Base-by-base conservation (phyloP, 2,329 filamentous ascomycete genomes). In the Lasiodiplodia sp. region DNA sequence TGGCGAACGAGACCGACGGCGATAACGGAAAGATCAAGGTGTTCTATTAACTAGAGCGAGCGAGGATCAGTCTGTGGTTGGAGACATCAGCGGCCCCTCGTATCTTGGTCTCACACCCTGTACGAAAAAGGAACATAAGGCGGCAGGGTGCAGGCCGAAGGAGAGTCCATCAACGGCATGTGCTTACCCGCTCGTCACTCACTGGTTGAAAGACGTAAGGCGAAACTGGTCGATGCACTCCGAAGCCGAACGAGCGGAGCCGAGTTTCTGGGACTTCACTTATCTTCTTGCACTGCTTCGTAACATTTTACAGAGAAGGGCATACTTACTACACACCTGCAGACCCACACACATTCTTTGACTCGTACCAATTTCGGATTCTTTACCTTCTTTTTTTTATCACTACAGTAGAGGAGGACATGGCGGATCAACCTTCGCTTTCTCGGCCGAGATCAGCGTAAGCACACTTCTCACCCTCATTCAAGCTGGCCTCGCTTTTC, bases 21-120 rank as follows among this genome's bases (percentile, higher is more conserved):
- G 16, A 37, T 16, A 25, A 21, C 3, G 51, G 12, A 2, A 49
- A 23, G 49, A 34, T 63, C 23, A 64, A 34, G 51, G 40, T 68
- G 16, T 68, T 64, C 21, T 68, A 68, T n/a, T 68, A 51, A 64
- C 38, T 10, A 11, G 10, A 14, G 38, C 38, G 38, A 12, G 1
- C 38, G 38, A 6, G 38, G 10, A 16, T 4, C 1, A 28, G 28
- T 28, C 6, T 4, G 28, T 28, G 28, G 28, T 6, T 40, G 38
- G 38, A 16, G 38, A 34, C 14, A 16, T 40, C 38, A 40, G 38
- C 38, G n/a, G 4, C 40, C 40, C 0, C n/a, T n/a, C 18, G 44
- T 47, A 47, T 8, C 7, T n/a, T 10, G 11, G 44, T 47, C n/a
- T 47, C 18, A 11, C 7, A 4, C 44, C 44, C 44, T 47, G 18